Base-by-base conservation (phyloP, 345 rosid genomes). In the Euphorbia lathyris region DNA sequence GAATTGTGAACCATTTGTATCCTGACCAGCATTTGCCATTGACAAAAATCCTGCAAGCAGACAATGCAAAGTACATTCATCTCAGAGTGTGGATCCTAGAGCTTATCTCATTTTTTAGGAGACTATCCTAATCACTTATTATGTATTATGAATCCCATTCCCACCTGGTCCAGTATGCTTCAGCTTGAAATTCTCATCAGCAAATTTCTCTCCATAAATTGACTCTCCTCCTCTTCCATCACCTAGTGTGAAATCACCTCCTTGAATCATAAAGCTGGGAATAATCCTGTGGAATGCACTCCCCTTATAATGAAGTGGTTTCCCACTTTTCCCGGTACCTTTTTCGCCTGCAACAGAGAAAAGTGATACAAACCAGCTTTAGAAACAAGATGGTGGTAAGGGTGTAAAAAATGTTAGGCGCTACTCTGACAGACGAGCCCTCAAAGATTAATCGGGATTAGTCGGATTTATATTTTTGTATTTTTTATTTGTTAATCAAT, bases 181-280 rank as follows among this genome's bases (percentile, higher is more conserved):
- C 78, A 95, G 70, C 88, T 92, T 89, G 87, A 95, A 95, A 70
- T 92, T 95, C 78, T 95, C 98, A 72, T 95, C 97, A 16, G 86
- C 83, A 81, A 95, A 95, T 83, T 92, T 92, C 84, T 89, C 88
- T 48, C 99, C 99, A 6, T 90, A 92, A 74, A 95, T 92, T 4
- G 99, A 95, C 77, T 95, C 98, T 56, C 98, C 98, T 32, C 98
- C 99, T 78, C 89, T 88, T 69, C 99, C 99, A 38, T 90, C 90
- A 1, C 99, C 99, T 45, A 76, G 98, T 0, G 99, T 95, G 59
- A 95, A 95, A 62, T 95, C 99, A 74, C 99, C 99, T 58, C 99
- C 97, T 51, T 92, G 98, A 36, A 92, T 62, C 99, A 90, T 95
- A 71, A 95, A 95, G 79, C 88, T 86, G n/a, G 99, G 97, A 72